A percentile compares a stretch with the other conserved stretches of the same genome.
phyloP scores from a whole-genome alignment of 441 rosid species.

The Euphorbia schlechtendalii region DNA sequence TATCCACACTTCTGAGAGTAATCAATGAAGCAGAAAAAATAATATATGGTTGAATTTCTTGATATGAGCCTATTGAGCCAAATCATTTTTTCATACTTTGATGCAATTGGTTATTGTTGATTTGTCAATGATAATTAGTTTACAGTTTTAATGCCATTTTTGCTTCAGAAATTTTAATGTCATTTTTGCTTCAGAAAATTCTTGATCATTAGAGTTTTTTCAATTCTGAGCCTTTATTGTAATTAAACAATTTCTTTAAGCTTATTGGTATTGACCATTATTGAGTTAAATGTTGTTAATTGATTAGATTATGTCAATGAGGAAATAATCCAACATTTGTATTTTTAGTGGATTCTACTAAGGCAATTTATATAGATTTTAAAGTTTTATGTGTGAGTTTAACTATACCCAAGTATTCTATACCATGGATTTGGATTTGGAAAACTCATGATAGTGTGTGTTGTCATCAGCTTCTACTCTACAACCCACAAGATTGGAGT shows the following conservation, averaged over 20 bases:
- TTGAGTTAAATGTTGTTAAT: too few relatives aligned
- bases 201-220: conserved; percentile 80
- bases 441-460: conserved; percentile 19
- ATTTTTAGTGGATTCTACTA: conserved; percentile 18
- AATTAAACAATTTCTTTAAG: too few relatives aligned
- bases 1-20: too few relatives aligned
- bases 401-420: conserved; percentile 27
- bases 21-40: too few relatives aligned
- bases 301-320: conserved; percentile 22
- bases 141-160: conserved; percentile 55
- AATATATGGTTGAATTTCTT: too few relatives aligned
- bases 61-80: too few relatives aligned
- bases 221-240: conserved; percentile 33
- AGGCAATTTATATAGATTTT: conserved; percentile 12
- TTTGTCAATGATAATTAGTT: too few relatives aligned
- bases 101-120: too few relatives aligned
- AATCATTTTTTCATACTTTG: too few relatives aligned
- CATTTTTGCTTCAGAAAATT: conserved; percentile 88
- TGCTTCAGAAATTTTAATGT: too few relatives aligned
- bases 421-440: conserved; percentile 17
- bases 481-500: conserved; percentile 8
- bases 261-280: too few relatives aligned
- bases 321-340: conserved; percentile 30
- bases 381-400: conserved; percentile 26
- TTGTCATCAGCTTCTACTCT: conserved; percentile 25